These are phyloP conservation scores for Sclerotinia spermophila DNA, from an alignment of 2,329 filamentous ascomycete species.

Conservation along the genomic window DNA sequence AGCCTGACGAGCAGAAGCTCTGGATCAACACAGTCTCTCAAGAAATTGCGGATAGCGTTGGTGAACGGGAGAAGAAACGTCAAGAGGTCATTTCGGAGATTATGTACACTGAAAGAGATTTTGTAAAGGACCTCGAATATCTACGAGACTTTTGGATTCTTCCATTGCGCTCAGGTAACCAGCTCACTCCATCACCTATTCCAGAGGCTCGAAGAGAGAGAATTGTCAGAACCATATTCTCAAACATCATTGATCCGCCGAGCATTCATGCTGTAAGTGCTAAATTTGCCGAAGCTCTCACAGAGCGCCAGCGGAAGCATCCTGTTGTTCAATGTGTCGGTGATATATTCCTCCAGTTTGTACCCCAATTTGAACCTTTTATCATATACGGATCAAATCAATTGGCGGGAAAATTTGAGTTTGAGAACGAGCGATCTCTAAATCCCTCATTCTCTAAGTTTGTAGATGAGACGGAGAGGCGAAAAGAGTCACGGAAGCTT, in stretches of 20 bases:
- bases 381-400: slow-evolving; percentile 96
- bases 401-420: slow-evolving; percentile 94
- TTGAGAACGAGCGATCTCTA: slow-evolving; percentile 87
- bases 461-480: slow-evolving; percentile 91
- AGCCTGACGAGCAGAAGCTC: slow-evolving; percentile 92
- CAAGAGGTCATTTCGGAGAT: slow-evolving; percentile 98
- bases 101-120: slow-evolving; percentile 98
- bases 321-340: slow-evolving; percentile 87
- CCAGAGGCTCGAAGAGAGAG: slow-evolving; percentile 82
- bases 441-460: slow-evolving; percentile 86
- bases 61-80: slow-evolving; percentile 90
- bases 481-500: slow-evolving; percentile 94
- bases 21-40: slow-evolving; percentile 99
- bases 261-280: slow-evolving; percentile 88
- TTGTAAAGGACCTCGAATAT: slow-evolving; percentile 98
- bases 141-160: slow-evolving; percentile 98
- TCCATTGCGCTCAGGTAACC: slow-evolving; percentile 71
- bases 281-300: slow-evolving; percentile 80
- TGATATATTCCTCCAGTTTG: slow-evolving; percentile 90
- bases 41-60: slow-evolving; percentile 85
- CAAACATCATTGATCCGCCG: slow-evolving; percentile 81
- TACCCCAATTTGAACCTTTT: slow-evolving; percentile 90
- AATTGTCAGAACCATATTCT: slow-evolving; percentile 92
- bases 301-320: slow-evolving; percentile 82
- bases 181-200: slow-evolving; percentile 69